These are phyloP conservation scores for Herpetomonas tarakana DNA, from an alignment of 208 protist species.

Conservation along the genomic window DNA sequence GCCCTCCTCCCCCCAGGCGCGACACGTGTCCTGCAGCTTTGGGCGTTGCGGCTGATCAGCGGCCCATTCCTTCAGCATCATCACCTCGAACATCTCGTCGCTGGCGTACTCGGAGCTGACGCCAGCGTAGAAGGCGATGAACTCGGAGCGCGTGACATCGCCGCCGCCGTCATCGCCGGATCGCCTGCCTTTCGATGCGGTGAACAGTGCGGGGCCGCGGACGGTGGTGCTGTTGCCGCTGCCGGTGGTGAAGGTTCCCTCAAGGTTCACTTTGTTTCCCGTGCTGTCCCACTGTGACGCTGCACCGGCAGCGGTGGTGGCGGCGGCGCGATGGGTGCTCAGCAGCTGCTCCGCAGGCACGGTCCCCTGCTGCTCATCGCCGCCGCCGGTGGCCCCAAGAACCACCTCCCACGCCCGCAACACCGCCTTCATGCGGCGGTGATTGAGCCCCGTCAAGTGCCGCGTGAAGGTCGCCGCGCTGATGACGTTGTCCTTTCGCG, in stretches of 20 bases:
- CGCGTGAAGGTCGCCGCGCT: constrained; percentile 54
- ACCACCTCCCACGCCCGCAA: constrained; percentile 57
- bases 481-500: constrained; percentile 36
- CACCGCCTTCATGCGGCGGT: constrained; percentile 62
- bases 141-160: constrained; percentile 26
- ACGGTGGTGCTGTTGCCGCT: not conserved
- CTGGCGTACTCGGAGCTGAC: constrained; percentile 41
- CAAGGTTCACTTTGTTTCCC: constrained; percentile 7
- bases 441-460: constrained; percentile 75
- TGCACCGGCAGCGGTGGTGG: not conserved
- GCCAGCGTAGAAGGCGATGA: constrained; percentile 75
- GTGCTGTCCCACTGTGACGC: not conserved
- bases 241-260: constrained; percentile 7
- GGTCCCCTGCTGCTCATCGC: constrained; percentile 28
- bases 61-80: constrained; percentile 65
- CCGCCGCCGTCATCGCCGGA: not conserved
- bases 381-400: constrained; percentile 8
- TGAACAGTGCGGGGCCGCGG: too few relatives aligned
- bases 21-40: constrained; percentile 55
- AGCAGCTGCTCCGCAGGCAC: constrained; percentile 36
- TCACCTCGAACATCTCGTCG: constrained; percentile 75
- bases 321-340: constrained; percentile 14
- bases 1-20: constrained; percentile 68
- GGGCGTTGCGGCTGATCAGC: constrained; percentile 54
- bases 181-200: not conserved